Base-by-base conservation (phyloP, 768 basidiomycete genomes). In the Boletus patriciae region DNA sequence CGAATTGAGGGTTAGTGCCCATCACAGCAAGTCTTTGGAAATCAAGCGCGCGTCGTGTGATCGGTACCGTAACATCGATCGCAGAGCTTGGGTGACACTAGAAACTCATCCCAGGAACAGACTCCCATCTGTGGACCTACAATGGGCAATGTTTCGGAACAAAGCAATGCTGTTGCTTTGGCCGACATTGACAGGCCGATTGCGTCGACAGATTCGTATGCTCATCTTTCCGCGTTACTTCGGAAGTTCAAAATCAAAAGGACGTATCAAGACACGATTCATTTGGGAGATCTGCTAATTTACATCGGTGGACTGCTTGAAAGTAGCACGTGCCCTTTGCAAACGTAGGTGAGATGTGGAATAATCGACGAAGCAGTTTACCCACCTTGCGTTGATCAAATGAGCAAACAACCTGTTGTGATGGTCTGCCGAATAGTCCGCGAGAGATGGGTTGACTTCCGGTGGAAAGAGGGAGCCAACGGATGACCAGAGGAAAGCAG, bases 81-180 rank as follows among this genome's bases (percentile, higher is more conserved):
- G 19, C 27, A 37, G 23, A 16, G 34, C 9, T 25, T 6, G 5
- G 29, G 8, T 1, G 19, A 45, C 25, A 34, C n/a, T 11, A 19
- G 44, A 25, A 37, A 43, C n/a, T 27, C 11, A 50, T 5, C 12
- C 21, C 23, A 27, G 33, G 29, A 21, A 13, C 25, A 40, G 8
- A 54, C 13, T 18, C 37, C 36, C 10, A 8, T 54, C 4, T 54
- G n/a, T n/a, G 58, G 44, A 60, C 58, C 23, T 16, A 60, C 43
- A 41, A 60, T 33, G 27, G 38, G 25, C 10, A 2, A 21, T 37
- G 49, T 33, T 29, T 19, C 19, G 27, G 50, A 36, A 54, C 43
- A 60, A 60, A 54, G 58, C 50, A 37, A 29, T 9, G 2, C 18
- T 12, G 15, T 13, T 34, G 57, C 50, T 54, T 54, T 53, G 58